Evolutionary conservation across 352 stramenopile genomes (phyloP).

Genomic region (Globisporangium cystogenes): DNA sequence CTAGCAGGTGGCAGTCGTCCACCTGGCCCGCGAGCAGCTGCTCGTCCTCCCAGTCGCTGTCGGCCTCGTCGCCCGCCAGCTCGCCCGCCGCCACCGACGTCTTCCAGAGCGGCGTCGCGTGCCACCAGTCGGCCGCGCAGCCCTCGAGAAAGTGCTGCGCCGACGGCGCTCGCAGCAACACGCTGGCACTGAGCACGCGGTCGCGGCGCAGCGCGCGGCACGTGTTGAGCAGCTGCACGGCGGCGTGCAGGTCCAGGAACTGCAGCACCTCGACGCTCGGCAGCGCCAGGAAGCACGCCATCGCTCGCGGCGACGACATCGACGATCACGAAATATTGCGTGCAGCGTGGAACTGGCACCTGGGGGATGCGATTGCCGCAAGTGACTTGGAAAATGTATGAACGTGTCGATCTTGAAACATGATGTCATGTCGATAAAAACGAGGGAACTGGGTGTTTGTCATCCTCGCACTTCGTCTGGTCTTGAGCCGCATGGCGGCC

Average conservation of each 20-base stretch:
- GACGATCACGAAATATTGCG: background rate
- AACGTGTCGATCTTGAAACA: too few relatives aligned
- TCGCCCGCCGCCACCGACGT: conserved; percentile 14
- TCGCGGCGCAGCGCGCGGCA: conserved; percentile 31
- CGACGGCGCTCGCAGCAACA: conserved; percentile 39
- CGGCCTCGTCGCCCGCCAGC: conserved; percentile 21
- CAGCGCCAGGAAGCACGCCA: conserved; percentile 26
- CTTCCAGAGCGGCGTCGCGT: conserved; percentile 38
- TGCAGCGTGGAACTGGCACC: background rate
- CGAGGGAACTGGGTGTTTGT: background rate
- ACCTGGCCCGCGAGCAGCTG: conserved; percentile 18
- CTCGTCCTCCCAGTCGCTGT: conserved; percentile 47
- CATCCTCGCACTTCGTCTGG: too few relatives aligned
- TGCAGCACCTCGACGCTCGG: conserved; percentile 33
- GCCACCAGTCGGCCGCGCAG: conserved; percentile 52
- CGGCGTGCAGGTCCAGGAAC: conserved; percentile 40
- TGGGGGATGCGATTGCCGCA: background rate
- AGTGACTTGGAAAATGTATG: too few relatives aligned
- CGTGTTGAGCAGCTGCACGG: conserved; percentile 42
- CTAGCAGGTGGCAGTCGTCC: conserved; percentile 34
- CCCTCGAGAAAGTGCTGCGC: conserved; percentile 48
- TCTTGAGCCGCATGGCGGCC: too few relatives aligned
- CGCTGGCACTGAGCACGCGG: conserved; percentile 32
- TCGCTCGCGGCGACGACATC: conserved; percentile 1
- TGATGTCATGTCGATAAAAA: background rate